A percentile compares a stretch with the other conserved stretches of the same genome.
These are phyloP conservation scores for Udeniomyces megalosporus DNA, from an alignment of 768 basidiomycete species.

Conservation along the genomic window DNA sequence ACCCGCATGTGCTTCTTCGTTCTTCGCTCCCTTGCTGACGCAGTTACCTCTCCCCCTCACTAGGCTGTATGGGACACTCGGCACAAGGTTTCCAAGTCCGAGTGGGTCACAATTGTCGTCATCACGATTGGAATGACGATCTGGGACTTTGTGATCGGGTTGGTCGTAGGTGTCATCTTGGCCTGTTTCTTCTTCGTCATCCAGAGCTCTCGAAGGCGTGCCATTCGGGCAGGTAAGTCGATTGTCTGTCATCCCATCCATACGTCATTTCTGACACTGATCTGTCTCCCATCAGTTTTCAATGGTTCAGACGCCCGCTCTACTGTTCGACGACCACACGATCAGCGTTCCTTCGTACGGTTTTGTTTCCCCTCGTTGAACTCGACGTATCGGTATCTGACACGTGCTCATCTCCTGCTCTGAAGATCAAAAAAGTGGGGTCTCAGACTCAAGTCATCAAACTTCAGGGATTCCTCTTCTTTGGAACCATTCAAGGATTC, in stretches of 20 bases:
- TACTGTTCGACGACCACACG: constrained; percentile 72
- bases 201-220: constrained; percentile 68
- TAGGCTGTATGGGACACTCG: constrained; percentile 87
- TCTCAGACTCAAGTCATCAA: constrained; percentile 76
- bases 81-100: constrained; percentile 61
- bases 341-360: constrained; percentile 57
- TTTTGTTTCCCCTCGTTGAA: too few relatives aligned
- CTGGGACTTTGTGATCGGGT: constrained; percentile 50
- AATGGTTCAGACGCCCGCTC: constrained; percentile 73
- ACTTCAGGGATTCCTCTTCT: constrained; percentile 50
- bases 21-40: neutral
- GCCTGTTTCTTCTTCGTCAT: constrained; percentile 98
- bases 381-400: too few relatives aligned
- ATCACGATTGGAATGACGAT: constrained; percentile 61
- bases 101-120: constrained; percentile 33
- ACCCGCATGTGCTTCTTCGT: neutral
- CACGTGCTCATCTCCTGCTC: too few relatives aligned
- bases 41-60: neutral
- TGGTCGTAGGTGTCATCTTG: constrained; percentile 77
- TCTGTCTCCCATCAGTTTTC: constrained; percentile 7
- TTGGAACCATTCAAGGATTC: constrained; percentile 69
- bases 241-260: neutral
- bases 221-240: constrained; percentile 46
- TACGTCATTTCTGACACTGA: neutral
- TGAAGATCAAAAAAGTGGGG: constrained; percentile 62